Evolutionary conservation across 768 basidiomycete genomes (phyloP), one percentile per base, ranked within the genome.

Genomic region (Boletales sp.): DNA sequence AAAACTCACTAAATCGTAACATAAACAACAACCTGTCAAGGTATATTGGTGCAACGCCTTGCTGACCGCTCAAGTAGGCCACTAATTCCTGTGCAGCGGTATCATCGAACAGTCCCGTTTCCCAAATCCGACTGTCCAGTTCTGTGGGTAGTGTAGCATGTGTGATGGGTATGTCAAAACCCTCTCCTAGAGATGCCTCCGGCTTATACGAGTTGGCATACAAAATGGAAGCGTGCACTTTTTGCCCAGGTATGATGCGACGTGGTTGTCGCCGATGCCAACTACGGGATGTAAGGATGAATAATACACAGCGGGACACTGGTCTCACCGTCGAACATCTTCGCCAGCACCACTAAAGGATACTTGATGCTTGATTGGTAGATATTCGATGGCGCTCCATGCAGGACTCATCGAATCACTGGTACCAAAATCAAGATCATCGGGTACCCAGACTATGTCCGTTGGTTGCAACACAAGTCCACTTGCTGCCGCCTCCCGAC

Each of bases 391-490:
- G 10, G 36, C 18, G 2, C 37, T 27, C 62, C 62, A 63, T 17
- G 14, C 8, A 11, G 12, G 1, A 18, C 24, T 37, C 62, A 64
- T 64, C 24, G 62, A 63, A 30, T 61, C 5, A 39, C 32, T 59
- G n/a, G 17, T 52, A 11, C 62, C 62, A 24, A 52, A 53, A 31
- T 64, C 59, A 12, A 63, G 38, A 35, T 63, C 63, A 21, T 62
- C 62, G 10, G 62, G 63, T 12, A 62, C 51, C 63, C 63, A 63
- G 24, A 64, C 57, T 15, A 64, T 48, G 38, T 63, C 62, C 11
- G 59, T 64, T 11, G 62, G 58, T 8, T 54, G 43, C 40, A 71
- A 53, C 3, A 43, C 48, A 2, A 71, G 60, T 31, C 70, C 70
- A 11, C 21, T 45, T 1, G 41, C 48, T 8, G 44, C 12, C 1